Base-by-base conservation (phyloP, 257 asterid species). In the Striga asiatica region DNA sequence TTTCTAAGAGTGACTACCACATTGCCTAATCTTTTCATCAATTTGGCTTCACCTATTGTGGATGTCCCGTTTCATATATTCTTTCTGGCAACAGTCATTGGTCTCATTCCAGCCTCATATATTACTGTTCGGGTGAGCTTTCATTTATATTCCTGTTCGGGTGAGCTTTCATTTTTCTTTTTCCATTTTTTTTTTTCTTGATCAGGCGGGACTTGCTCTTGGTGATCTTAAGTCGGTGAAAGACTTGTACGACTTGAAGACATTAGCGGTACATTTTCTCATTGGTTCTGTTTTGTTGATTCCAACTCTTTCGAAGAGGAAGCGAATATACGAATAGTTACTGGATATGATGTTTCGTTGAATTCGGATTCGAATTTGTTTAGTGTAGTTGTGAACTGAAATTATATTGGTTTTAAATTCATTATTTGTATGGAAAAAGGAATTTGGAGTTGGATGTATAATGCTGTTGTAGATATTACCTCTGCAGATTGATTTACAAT, bases 1-100 rank as follows among this genome's bases (percentile, higher is more conserved):
- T 88, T 88, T 63, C 48, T 88, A 74, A 75, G 96, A 67, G 91
- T 88, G 61, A 88, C 96, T 23, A 94, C 96, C 37, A 88, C 96
- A 18, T 68, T 88, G 73, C 96, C 96, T 19, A 88, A 88, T 73
- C 94, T 88, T 62, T 88, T 88, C 62, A 88, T 88, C 78, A 88
- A 88, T 69, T 73, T 88, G 83, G 94, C 96, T 41, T 88, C 96
- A 48, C 96, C 96, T 2, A 88, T 88, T 38, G 96, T 88, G 58
- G 94, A 88, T 73, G 84, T 88, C 50, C 96, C 96, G n/a, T 87
- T 81, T 60, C 86, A 79, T 67, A 74, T 73, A 55, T 88, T 88
- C 81, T 88, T 88, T 73, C 66, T 77, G 67, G 94, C 96, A 54
- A 88, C 96, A 1, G 77, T 88, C 62, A 58, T 88, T 52, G 96